These are phyloP conservation scores for Blastobotrys capitulatus DNA, from an alignment of 1,139 yeast species.

Conservation along the genomic window DNA sequence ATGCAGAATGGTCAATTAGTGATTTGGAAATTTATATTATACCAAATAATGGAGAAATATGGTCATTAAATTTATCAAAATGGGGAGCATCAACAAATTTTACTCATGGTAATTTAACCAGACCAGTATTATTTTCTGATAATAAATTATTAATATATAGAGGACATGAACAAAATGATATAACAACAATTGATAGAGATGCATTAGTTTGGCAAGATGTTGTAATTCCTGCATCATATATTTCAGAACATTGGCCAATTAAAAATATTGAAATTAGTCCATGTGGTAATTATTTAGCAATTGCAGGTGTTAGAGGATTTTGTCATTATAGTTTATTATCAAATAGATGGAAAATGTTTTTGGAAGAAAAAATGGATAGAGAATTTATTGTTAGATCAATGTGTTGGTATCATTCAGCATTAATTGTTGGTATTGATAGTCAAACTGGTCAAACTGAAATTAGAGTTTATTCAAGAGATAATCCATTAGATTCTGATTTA, in stretches of 20 bases:
- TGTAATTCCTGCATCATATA: constrained; percentile 36
- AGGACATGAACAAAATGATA: constrained; percentile 36
- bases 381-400: constrained; percentile 39
- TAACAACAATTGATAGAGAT: constrained; percentile 36
- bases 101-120: constrained; percentile 26
- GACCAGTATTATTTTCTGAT: constrained; percentile 35
- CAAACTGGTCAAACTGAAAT: constrained; percentile 27
- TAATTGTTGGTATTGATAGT: constrained; percentile 35
- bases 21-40: constrained; percentile 28
- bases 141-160: constrained; percentile 36
- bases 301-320: constrained; percentile 39
- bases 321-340: constrained; percentile 37
- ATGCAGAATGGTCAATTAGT: constrained; percentile 32
- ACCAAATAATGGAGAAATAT: constrained; percentile 18
- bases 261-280: constrained; percentile 33
- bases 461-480: constrained; percentile 35
- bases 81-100: constrained; percentile 33
- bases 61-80: constrained; percentile 28
- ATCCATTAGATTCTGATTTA: constrained; percentile 30
- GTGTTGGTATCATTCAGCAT: constrained; percentile 38
- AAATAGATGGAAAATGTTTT: constrained; percentile 39
- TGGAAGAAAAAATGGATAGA: constrained; percentile 33
- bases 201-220: constrained; percentile 37
- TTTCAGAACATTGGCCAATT: constrained; percentile 40
- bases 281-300: constrained; percentile 40